These are phyloP conservation scores for Psidium friedrichsthalianum DNA, from an alignment of 345 rosid genomes.

Conservation along the genomic window DNA sequence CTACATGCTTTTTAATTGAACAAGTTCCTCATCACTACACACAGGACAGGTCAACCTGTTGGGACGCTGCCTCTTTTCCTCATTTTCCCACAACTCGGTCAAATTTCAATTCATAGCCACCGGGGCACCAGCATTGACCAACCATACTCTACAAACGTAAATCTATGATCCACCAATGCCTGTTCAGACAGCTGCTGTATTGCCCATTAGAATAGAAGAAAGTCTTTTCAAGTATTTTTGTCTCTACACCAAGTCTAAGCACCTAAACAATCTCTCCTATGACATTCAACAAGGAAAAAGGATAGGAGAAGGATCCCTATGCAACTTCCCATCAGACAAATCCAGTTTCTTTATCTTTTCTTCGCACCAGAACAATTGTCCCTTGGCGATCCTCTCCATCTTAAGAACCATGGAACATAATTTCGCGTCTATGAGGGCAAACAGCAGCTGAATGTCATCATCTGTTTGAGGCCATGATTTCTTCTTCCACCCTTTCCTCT, in stretches of 20 bases:
- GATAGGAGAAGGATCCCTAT: conserved; percentile 68
- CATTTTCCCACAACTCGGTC: neutral
- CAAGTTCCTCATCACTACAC: neutral
- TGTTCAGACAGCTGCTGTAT: neutral
- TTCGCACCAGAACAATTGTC: conserved; percentile 86
- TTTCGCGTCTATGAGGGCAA: conserved; percentile 61
- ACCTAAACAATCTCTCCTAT: neutral
- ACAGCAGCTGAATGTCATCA: conserved; percentile 57
- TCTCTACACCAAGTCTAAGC: neutral
- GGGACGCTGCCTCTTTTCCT: neutral
- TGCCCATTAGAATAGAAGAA: neutral
- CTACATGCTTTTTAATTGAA: neutral
- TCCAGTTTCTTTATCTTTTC: conserved; percentile 84
- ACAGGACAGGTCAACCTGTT: neutral
- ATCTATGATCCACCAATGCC: neutral
- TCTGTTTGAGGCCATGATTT: conserved; percentile 67
- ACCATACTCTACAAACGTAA: neutral
- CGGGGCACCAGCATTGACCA: neutral
- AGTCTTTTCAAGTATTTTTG: neutral
- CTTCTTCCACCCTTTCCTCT: conserved; percentile 65
- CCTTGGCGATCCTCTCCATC: conserved; percentile 61
- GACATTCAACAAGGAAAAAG: conserved; percentile 70
- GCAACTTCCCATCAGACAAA: conserved; percentile 45
- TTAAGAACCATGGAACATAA: conserved; percentile 55
- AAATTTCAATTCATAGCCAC: neutral